Evolutionary conservation across 306 rosid genomes (phyloP), one percentile per base, ranked within the genome.

Genomic region (Senna tora): DNA sequence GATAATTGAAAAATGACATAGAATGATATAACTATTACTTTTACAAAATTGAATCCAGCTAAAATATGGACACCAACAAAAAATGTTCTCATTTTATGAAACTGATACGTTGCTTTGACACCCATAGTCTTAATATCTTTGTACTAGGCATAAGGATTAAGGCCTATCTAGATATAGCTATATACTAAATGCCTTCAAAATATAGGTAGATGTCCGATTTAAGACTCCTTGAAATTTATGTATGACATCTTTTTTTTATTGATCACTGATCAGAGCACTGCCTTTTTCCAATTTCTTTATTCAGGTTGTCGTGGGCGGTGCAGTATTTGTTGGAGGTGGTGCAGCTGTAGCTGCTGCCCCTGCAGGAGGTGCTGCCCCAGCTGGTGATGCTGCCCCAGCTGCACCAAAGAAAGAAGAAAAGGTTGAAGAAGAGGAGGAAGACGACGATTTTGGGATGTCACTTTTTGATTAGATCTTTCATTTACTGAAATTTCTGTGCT

Each of bases 401-500:
- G 75, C 85, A 4, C 83, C 84, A 61, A 87, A 90, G 72, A 68
- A 81, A 22, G 81, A 85, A 59, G 82, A 84, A 66, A 86, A 89
- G 86, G 84, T 76, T 0, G 96, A 85, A 75, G 90, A 88, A 78
- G 98, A 93, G 22, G 98, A 89, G 68, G 94, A 86, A 13, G 98
- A 93, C 0, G 98, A 87, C 0, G 96, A 93, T 28, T 16, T 93
- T 87, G 97, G 98, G 52, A 63, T 93, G 43, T 87, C 96, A 21
- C 97, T 93, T 56, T 93, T 93, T 70, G 98, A 93, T 85, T 90
- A 93, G 84, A 56, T 54, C 32, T 0, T 0, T 49, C 28, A 16
- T 33, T 59, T 68, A 5, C 21, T 63, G 67, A 50, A n/a, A 22
- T 69, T 30, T 71, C 67, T 25, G 5, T 65, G 58, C 45, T 59